A percentile compares a stretch with the other conserved stretches of the same genome.
phyloP scores from a whole-genome alignment of 768 basidiomycete genomes.

The Rhodosporidiobolus sp. region DNA sequence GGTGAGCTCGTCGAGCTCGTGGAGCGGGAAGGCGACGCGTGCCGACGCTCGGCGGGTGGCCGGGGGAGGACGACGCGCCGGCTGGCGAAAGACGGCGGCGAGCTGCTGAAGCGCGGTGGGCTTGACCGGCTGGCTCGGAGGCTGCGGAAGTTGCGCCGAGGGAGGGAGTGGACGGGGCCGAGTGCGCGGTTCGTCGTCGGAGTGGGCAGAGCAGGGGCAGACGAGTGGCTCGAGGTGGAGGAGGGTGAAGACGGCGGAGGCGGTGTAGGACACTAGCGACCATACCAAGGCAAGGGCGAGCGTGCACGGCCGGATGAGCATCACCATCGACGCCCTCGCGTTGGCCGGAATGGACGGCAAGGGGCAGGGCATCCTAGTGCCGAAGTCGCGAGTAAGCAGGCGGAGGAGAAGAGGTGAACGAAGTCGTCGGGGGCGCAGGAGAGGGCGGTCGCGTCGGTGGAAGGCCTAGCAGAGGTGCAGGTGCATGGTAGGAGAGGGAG shows the following conservation, averaged over 20 bases:
- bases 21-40: background rate
- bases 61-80: background rate
- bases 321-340: no score
- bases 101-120: background rate
- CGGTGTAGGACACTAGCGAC: background rate
- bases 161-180: background rate
- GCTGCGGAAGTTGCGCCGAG: background rate
- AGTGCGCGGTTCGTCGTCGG: background rate
- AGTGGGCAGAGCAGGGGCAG: background rate
- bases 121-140: background rate
- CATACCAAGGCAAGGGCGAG: background rate
- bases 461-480: no score
- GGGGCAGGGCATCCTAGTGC: no score
- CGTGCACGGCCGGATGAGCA: no score
- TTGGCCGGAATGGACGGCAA: no score
- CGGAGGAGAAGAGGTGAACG: no score
- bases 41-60: background rate
- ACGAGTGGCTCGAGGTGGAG: background rate
- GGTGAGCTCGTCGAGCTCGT: conserved; percentile 6
- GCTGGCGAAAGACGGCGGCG: background rate
- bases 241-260: background rate
- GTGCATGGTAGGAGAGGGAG: no score
- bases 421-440: no score
- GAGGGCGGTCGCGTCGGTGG: no score
- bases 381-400: no score